Evolutionary conservation across 2,329 filamentous ascomycete genomes (phyloP).

Genomic region (Aspergillus neoniger): DNA sequence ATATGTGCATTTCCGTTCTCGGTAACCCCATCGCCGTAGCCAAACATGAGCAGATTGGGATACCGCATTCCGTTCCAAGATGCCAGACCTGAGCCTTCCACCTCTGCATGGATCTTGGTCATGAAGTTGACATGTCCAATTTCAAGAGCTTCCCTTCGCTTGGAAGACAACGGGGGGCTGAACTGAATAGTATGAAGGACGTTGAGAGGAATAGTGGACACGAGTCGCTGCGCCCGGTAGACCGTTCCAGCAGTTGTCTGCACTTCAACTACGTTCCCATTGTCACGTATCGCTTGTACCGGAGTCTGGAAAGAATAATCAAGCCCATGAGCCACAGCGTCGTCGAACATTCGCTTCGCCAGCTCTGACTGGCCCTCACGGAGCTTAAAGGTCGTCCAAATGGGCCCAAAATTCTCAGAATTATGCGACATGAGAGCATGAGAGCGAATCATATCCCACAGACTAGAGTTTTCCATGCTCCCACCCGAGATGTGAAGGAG

Average conservation of each 20-base stretch:
- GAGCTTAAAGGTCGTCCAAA: constrained; percentile 33
- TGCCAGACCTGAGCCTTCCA: constrained; percentile 1
- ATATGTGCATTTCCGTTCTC: too few relatives aligned
- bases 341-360: constrained; percentile 30
- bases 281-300: constrained; percentile 23
- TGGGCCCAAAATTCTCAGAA: constrained; percentile 26
- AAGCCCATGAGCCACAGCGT: constrained; percentile 25
- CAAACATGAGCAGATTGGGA: too few relatives aligned
- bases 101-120: constrained; percentile 27
- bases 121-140: constrained; percentile 18
- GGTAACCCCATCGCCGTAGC: too few relatives aligned
- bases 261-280: neutral
- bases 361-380: constrained; percentile 32
- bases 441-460: constrained; percentile 25
- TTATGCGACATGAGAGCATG: constrained; percentile 24
- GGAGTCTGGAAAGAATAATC: constrained; percentile 30
- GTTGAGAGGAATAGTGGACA: constrained; percentile 31
- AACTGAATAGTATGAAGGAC: constrained; percentile 23
- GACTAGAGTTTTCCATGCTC: constrained; percentile 23
- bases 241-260: neutral
- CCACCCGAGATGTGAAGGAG: constrained; percentile 31
- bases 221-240: constrained; percentile 23
- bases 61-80: neutral
- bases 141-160: constrained; percentile 24
- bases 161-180: constrained; percentile 19